Evolutionary conservation across 805 yeast genomes (phyloP).

Genomic region (Candida cerambycidarum): DNA sequence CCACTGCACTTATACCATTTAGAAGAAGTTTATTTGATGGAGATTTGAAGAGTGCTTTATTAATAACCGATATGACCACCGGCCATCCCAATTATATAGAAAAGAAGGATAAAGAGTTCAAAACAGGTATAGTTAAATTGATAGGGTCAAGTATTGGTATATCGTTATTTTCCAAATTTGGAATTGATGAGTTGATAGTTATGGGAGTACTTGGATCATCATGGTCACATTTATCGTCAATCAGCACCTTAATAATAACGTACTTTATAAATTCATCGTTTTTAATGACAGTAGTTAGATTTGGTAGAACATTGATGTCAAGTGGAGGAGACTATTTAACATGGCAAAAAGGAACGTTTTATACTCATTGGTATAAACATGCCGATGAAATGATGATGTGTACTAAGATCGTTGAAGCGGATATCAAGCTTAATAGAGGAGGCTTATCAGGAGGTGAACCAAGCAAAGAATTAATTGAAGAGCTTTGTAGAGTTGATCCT

Average conservation of each 20-base stretch:
- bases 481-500: conserved; percentile 33
- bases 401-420: conserved; percentile 63
- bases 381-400: conserved; percentile 70
- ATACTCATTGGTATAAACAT: conserved; percentile 61
- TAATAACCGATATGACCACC: conserved; percentile 58
- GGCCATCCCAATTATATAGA: conserved; percentile 53
- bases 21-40: conserved; percentile 58
- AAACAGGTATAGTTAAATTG: conserved; percentile 30
- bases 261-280: conserved; percentile 41
- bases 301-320: conserved; percentile 37
- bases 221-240: conserved; percentile 39
- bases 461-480: conserved; percentile 32
- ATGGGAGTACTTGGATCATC: conserved; percentile 37
- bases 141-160: conserved; percentile 32
- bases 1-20: conserved; percentile 60
- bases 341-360: conserved; percentile 66
- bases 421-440: conserved; percentile 54
- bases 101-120: conserved; percentile 29
- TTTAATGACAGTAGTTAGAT: conserved; percentile 39
- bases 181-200: conserved; percentile 38
- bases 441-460: conserved; percentile 39
- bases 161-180: conserved; percentile 41
- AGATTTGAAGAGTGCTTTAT: conserved; percentile 55
- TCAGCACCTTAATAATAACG: conserved; percentile 48
- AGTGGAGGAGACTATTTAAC: conserved; percentile 54